Evolutionary conservation across 805 yeast species (phyloP).

Genomic region (Ogataea glucozyma): DNA sequence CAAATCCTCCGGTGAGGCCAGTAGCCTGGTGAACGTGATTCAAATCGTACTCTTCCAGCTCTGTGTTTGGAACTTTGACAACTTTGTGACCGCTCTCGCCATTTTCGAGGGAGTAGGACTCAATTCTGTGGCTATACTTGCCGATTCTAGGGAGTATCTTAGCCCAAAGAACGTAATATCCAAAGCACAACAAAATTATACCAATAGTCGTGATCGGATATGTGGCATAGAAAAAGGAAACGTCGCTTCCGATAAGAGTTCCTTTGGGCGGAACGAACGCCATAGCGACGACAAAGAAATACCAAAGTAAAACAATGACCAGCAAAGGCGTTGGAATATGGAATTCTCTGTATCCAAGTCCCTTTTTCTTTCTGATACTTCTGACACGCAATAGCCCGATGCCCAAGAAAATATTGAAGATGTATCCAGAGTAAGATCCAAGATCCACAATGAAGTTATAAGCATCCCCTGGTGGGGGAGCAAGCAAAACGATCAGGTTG

Average conservation of each 20-base stretch:
- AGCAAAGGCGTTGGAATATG: conserved; percentile 39
- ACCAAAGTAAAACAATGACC: conserved; percentile 35
- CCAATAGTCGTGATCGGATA: conserved; percentile 43
- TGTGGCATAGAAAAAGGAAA: conserved; percentile 44
- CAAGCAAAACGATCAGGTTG: conserved; percentile 70
- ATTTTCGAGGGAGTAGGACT: conserved; percentile 34
- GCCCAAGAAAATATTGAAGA: conserved; percentile 67
- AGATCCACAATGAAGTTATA: conserved; percentile 78
- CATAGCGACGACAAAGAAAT: conserved; percentile 41
- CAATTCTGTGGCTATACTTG: conserved; percentile 36
- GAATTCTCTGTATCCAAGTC: conserved; percentile 38
- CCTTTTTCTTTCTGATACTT: conserved; percentile 35
- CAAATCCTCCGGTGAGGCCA: conserved; percentile 5
- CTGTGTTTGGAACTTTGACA: conserved; percentile 35
- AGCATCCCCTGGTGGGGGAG: conserved; percentile 88
- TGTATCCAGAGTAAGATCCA: conserved; percentile 79
- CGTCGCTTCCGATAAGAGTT: conserved; percentile 42
- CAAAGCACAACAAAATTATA: conserved; percentile 34
- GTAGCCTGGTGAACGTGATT: conserved; percentile 9
- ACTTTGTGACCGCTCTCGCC: conserved; percentile 44
- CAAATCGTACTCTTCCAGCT: conserved; percentile 38
- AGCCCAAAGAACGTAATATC: conserved; percentile 41
- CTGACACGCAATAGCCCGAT: conserved; percentile 55
- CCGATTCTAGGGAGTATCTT: conserved; percentile 37
- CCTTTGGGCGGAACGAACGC: conserved; percentile 46